Base-by-base conservation (phyloP, 2,329 filamentous ascomycete species). In the Tolypocladium ophioglossoides region DNA sequence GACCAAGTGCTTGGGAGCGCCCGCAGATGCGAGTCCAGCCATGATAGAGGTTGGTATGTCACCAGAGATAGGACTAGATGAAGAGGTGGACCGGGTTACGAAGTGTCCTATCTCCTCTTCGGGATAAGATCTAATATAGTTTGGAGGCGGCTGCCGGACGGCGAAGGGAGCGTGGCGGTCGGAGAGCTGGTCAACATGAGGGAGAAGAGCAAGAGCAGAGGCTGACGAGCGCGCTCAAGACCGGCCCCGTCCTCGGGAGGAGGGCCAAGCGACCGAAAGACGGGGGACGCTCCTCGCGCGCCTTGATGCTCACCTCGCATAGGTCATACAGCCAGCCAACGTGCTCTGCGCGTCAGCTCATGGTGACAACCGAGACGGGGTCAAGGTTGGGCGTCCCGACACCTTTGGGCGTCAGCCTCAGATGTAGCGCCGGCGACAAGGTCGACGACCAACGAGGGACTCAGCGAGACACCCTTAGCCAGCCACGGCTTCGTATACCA, bases 1-100 rank as follows among this genome's bases (percentile, higher is more conserved):
- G 18, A 49, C 50, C 39, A 52, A 41, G 48, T 51, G 57, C 56
- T 58, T 64, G 37, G 51, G 39, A 38, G 39, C 51, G 53, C 41
- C 11, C 14, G 37, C 35, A 27, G 54, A 35, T 35, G 40, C 40
- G 20, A 44, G 40, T 2, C 22, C 12, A 22, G 9, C 40, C 40
- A 44, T 44, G 40, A 44, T 44, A 22, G 12, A 44, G 5, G 20
- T 6, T 40, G 3, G n/a, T 12, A n/a, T 40, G n/a, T 40, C 39
- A 2, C 39, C 9, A 12, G 32, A 34, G 32, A 34, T 10, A 34
- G 5, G 11, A 14, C 0, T 14, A 14, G 32, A 34, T 34, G 32
- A 11, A 11, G 9, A 34, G 12, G 32, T 34, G 35, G 35, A 38
- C 14, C 18, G 16, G 16, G 35, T 5, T 34, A 34, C 32, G 2